Percentiles rank a stretch among this genome's conserved stretches.
These are phyloP conservation scores for Metrosideros polymorpha DNA, from an alignment of 441 rosid genomes.

Conservation along the genomic window DNA sequence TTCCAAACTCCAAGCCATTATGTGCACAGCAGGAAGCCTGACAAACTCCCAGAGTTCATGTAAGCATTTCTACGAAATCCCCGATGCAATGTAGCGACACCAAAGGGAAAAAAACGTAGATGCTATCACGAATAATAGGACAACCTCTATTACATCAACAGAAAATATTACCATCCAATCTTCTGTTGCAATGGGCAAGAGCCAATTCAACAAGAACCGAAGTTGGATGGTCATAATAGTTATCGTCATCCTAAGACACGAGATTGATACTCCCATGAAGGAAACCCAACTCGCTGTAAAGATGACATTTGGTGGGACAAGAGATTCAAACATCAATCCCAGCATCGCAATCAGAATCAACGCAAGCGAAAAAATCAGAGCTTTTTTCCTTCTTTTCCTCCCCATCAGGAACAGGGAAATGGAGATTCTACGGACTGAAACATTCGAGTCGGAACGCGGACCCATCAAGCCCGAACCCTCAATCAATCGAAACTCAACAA, in stretches of 20 bases:
- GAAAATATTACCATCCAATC: conserved; percentile 16
- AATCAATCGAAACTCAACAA: background rate
- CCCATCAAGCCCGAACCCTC: background rate
- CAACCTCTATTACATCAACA: background rate
- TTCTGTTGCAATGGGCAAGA: background rate
- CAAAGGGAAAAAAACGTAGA: background rate
- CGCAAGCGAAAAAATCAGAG: background rate
- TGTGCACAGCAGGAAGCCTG: conserved; percentile 15
- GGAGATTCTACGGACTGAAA: background rate
- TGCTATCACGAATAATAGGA: background rate
- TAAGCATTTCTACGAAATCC: conserved; percentile 1
- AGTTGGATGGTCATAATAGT: conserved; percentile 2
- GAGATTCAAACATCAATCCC: background rate
- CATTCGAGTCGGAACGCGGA: background rate
- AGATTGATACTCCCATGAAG: conserved; percentile 1
- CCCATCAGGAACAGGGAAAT: background rate
- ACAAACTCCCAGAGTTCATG: conserved; percentile 19
- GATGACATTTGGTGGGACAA: conserved; percentile 18
- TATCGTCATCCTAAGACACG: conserved; percentile 32
- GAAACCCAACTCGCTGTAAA: conserved; percentile 32
- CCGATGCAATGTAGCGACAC: background rate
- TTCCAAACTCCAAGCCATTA: conserved; percentile 26
- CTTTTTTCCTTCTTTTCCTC: background rate
- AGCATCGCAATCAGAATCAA: background rate
- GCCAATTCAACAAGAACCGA: background rate